A percentile compares a stretch with the other conserved stretches of the same genome.
phyloP scores from a whole-genome alignment of 345 rosid species.

The Reutealis trisperma region DNA sequence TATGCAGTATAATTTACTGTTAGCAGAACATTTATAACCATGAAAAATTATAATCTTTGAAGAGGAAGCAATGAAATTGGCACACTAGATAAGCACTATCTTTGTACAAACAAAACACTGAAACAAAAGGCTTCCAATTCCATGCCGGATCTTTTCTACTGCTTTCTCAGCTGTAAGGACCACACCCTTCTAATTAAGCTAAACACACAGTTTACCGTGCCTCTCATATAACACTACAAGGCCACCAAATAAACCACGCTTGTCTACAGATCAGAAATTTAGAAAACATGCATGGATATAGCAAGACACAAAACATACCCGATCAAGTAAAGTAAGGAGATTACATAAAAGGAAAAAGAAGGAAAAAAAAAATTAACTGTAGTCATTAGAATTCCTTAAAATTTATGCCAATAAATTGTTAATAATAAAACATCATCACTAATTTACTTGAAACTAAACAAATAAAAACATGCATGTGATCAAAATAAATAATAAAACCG shows the following conservation, averaged over 20 bases:
- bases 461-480: constrained; percentile 4
- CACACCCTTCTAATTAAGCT: neutral
- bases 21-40: neutral
- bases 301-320: neutral
- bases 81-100: too few relatives aligned
- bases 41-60: neutral
- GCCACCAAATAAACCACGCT: neutral
- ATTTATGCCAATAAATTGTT: neutral
- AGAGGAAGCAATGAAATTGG: neutral
- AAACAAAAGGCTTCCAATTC: neutral
- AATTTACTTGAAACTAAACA: neutral
- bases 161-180: neutral
- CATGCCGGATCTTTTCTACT: neutral
- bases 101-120: neutral
- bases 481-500: neutral
- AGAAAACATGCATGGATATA: neutral
- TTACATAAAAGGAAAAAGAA: neutral
- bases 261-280: neutral
- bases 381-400: neutral
- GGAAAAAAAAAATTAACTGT: neutral
- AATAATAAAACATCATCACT: too few relatives aligned
- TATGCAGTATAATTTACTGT: neutral
- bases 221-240: neutral
- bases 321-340: neutral
- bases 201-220: neutral